These are phyloP conservation scores for Moricandia moricandioides DNA, from an alignment of 345 rosid species.

Conservation along the genomic window DNA sequence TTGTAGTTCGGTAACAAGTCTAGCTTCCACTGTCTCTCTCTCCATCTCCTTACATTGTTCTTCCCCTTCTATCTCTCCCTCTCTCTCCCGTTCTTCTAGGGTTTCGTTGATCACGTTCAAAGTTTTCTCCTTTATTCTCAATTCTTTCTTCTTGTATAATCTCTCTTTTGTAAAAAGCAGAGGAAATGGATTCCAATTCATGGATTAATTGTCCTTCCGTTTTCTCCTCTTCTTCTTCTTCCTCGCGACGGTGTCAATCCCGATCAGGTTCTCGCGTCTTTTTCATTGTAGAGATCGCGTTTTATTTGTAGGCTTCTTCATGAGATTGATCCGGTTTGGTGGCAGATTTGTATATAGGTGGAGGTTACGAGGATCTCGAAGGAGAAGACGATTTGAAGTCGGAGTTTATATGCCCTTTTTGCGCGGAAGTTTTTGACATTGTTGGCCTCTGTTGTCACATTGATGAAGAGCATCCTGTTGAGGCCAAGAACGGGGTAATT, in stretches of 20 bases:
- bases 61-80: neutral
- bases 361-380: slow-evolving; percentile 53
- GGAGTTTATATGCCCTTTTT: slow-evolving; percentile 74
- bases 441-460: slow-evolving; percentile 86
- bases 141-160: neutral
- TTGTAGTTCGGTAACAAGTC: slow-evolving; percentile 35
- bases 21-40: slow-evolving; percentile 29
- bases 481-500: slow-evolving; percentile 75
- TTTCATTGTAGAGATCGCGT: neutral
- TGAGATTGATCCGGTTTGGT: neutral
- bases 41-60: neutral
- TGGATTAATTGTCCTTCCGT: slow-evolving; percentile 36
- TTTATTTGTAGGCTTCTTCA: neutral
- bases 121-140: neutral
- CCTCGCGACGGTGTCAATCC: slow-evolving; percentile 28
- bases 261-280: slow-evolving; percentile 32
- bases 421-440: slow-evolving; percentile 78
- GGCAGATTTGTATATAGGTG: slow-evolving; percentile 59
- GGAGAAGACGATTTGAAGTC: slow-evolving; percentile 62
- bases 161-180: neutral
- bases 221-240: slow-evolving; percentile 33
- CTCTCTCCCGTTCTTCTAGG: slow-evolving; percentile 24
- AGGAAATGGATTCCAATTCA: slow-evolving; percentile 34
- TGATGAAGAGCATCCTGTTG: slow-evolving; percentile 90
- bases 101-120: slow-evolving; percentile 22